Evolutionary conservation across 192 early-diverging fungal genomes (phyloP), one percentile per base, ranked within the genome.

Genomic region (Coemansia sp.): DNA sequence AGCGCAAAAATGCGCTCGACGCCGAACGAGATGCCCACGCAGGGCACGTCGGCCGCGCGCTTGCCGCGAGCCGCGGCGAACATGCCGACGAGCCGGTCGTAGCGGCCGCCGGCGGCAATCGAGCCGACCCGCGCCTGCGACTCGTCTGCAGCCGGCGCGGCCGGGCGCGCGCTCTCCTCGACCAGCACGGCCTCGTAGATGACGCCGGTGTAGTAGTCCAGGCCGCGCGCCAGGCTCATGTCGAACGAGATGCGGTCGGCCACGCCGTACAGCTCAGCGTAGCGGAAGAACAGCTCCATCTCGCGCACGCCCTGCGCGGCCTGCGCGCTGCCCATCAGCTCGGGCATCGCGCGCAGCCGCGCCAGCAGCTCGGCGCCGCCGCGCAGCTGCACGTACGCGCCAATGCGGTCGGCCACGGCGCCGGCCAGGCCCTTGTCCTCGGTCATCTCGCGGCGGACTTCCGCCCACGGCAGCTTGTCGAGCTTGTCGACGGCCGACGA

Each of bases 161-260:
- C n/a, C n/a, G n/a, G n/a, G n/a, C n/a, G n/a, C n/a, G 17, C 38
- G 14, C 26, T 59, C 52, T 77, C 74, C 29, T 70, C 74, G 32
- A 67, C 68, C 32, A 79, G 60, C 10, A 98, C 89, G 7, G 93
- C 96, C 67, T 99, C 96, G 70, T 97, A 99, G 63, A 99, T 99
- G 43, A 97, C 85, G 22, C 96, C 96, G 31, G 96, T 99, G 79
- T 99, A 99, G 71, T 99, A 99, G 66, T 99, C 96, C 34, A 99
- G 65, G 23, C 96, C 96, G 34, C 96, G 85, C n/a, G 95, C 96
- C 61, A 99, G 79, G 47, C 86, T 88, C 51, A 99, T 81, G 67
- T 99, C 96, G 62, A 98, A 95, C 2, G 87, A 89, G 34, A 95
- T 45, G 45, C 40, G 38, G 46, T 84, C 77, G 8, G 79, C 55